phyloP scores from a whole-genome alignment of 2,329 filamentous ascomycete species.

The Tolypocladium ovalisporum region DNA sequence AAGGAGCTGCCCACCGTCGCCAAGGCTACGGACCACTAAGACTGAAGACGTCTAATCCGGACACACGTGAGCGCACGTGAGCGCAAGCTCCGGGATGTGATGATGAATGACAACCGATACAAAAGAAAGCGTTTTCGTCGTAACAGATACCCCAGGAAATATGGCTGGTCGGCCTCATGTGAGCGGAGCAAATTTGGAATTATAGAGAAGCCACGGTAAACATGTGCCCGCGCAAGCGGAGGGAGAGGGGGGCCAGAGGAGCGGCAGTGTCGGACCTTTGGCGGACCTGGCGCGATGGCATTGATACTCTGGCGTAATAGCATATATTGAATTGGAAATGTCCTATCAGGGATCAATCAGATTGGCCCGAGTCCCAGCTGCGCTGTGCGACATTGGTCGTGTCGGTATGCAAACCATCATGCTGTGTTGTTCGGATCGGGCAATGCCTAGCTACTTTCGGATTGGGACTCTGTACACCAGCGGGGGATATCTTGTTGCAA shows the following conservation, averaged over 20 bases:
- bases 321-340: background rate
- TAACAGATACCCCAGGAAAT: slow-evolving; percentile 5
- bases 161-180: slow-evolving; percentile 4
- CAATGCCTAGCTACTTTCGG: background rate
- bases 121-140: slow-evolving; percentile 1
- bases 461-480: too few species aligned
- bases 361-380: background rate
- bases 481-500: too few species aligned
- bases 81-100: slow-evolving; percentile 12
- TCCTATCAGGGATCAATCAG: background rate
- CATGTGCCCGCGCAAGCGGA: background rate
- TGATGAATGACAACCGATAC: background rate
- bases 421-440: background rate
- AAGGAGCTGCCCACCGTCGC: slow-evolving; percentile 61
- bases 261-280: background rate
- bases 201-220: background rate
- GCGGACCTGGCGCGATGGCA: background rate
- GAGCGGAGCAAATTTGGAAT: background rate
- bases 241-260: background rate
- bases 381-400: background rate
- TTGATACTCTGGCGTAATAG: background rate
- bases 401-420: background rate
- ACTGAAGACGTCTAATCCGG: background rate
- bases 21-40: slow-evolving; percentile 25
- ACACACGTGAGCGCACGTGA: slow-evolving; percentile 7